phyloP scores from a whole-genome alignment of 2,329 filamentous ascomycete species.

The Septoria linicola region DNA sequence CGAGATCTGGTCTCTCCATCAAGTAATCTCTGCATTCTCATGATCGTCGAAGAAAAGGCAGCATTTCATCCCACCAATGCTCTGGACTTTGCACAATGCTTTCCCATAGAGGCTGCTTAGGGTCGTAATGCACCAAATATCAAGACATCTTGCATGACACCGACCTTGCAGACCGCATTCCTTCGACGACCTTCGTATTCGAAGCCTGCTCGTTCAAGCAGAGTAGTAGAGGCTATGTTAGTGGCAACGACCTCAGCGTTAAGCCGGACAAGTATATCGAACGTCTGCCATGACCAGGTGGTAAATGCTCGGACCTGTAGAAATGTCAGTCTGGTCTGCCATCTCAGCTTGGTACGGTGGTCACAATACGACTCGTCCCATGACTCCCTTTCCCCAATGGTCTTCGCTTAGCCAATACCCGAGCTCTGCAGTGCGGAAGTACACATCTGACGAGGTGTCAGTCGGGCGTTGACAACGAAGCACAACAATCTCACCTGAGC shows the following conservation, averaged over 20 bases:
- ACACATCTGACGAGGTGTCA: constrained; percentile 33
- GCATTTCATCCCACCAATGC: no score
- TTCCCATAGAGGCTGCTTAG: no score
- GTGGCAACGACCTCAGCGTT: constrained; percentile 34
- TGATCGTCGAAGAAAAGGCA: no score
- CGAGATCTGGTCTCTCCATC: no score
- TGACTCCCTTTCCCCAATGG: constrained; percentile 36
- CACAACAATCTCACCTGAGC: constrained; percentile 30
- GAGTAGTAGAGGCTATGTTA: constrained; percentile 40
- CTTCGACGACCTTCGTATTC: constrained; percentile 39
- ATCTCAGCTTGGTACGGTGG: background rate
- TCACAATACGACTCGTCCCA: constrained; percentile 1
- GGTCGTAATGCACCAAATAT: constrained; percentile 40
- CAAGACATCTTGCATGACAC: constrained; percentile 35
- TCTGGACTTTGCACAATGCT: no score
- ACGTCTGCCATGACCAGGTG: constrained; percentile 39
- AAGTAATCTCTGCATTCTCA: no score
- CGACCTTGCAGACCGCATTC: constrained; percentile 39
- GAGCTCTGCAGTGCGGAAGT: constrained; percentile 41
- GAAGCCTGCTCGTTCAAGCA: constrained; percentile 43
- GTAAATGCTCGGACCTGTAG: constrained; percentile 35
- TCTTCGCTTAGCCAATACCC: constrained; percentile 46
- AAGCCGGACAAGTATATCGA: constrained; percentile 34
- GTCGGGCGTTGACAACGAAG: background rate
- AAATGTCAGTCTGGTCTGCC: background rate